Evolutionary conservation across 1,139 yeast genomes (phyloP).

Genomic region (Saccharomyces hybrid): DNA sequence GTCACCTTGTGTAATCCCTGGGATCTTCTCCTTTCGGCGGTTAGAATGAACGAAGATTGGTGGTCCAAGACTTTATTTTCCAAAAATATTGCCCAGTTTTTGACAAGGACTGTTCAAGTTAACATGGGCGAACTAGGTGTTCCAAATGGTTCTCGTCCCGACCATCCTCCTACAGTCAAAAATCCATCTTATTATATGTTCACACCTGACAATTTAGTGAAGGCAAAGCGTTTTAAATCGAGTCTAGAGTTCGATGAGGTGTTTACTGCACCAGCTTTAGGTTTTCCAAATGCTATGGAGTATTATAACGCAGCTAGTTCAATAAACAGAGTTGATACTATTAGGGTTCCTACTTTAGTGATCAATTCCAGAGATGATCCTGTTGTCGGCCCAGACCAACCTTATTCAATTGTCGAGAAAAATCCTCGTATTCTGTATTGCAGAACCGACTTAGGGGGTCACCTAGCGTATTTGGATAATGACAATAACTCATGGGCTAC

Average conservation of each 20-base stretch:
- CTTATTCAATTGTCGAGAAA: constrained; percentile 47
- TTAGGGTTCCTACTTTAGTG: constrained; percentile 61
- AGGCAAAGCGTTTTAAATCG: constrained; percentile 33
- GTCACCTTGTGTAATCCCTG: constrained; percentile 72
- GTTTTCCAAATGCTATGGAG: constrained; percentile 60
- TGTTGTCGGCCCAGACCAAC: constrained; percentile 60
- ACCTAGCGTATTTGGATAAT: constrained; percentile 56
- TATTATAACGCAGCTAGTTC: constrained; percentile 72
- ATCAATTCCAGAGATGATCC: constrained; percentile 81
- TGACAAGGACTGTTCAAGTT: constrained; percentile 53
- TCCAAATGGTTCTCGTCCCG: constrained; percentile 23
- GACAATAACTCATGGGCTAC: constrained; percentile 71
- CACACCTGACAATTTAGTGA: constrained; percentile 34
- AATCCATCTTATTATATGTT: constrained; percentile 27
- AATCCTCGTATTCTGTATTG: constrained; percentile 67
- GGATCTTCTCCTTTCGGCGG: constrained; percentile 61
- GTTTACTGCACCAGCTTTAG: constrained; percentile 68
- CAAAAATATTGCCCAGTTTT: constrained; percentile 58
- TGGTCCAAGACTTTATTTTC: constrained; percentile 59
- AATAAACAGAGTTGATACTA: constrained; percentile 44
- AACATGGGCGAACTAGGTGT: constrained; percentile 49
- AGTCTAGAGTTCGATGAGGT: constrained; percentile 58
- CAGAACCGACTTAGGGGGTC: constrained; percentile 81
- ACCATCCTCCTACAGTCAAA: constrained; percentile 33
- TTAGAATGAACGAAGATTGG: constrained; percentile 44